Evolutionary conservation across 805 yeast species (phyloP), one percentile per base, ranked within the genome.

Genomic region (Candida multigemmis): DNA sequence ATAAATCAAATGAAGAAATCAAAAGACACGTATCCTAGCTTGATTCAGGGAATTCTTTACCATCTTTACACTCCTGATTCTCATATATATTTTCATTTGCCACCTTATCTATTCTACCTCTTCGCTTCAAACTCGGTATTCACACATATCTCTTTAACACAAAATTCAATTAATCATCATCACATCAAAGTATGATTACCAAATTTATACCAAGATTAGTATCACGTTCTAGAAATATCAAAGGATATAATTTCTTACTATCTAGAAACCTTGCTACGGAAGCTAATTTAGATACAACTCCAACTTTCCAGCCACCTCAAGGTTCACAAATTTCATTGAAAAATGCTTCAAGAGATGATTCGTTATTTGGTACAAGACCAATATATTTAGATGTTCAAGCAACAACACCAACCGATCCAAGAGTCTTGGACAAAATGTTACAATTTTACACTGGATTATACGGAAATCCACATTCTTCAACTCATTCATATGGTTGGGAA

Each of bases 401-500:
- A 16, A 91, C 99, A 0, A 89, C 99, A 0, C 98, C 97, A 15
- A 82, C 91, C 2, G 99, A 91, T 50, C 98, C 98, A 17, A 68
- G 99, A 30, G 99, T 91, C 7, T 58, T 91, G 40, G 95, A 84
- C 49, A 78, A 75, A 40, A 85, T 84, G 94, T 51, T 84, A 41
- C 74, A 71, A 42, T 85, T 78, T 48, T 81, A 73, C 53, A 89
- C 97, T 2, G 97, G 97, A 4, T 65, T 84, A 31, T 91, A 85
- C 50, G 99, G 99, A 36, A 91, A 91, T 53, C 99, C 99, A 13
- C 99, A 91, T 57, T 85, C 96, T 5, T 76, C 91, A 33, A 91
- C 98, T 2, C 99, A 91, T 50, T 72, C 94, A 5, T 91, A 89
- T 51, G 99, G 99, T 19, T 91, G 99, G 99, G 99, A 91, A 60